These are phyloP conservation scores for Penicillium sp. DNA, from an alignment of 2,329 filamentous ascomycete genomes.

Conservation along the genomic window DNA sequence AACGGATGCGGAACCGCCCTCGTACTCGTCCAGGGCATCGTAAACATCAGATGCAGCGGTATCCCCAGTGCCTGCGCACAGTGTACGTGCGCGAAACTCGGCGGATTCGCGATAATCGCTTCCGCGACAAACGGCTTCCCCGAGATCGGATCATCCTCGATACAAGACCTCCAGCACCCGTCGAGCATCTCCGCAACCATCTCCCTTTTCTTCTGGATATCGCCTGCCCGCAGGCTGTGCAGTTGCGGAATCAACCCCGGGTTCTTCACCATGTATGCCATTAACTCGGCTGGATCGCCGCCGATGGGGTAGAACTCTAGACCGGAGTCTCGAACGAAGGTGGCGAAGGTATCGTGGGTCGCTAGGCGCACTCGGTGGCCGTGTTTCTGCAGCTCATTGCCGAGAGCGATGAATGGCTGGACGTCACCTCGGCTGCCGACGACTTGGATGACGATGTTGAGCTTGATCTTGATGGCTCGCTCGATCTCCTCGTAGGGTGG, in stretches of 20 bases:
- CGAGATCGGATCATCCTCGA: slow-evolving; percentile 36
- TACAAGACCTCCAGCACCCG: slow-evolving; percentile 48
- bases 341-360: slow-evolving; percentile 60
- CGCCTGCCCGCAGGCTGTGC: slow-evolving; percentile 41
- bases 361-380: slow-evolving; percentile 63
- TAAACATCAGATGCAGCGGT: slow-evolving; percentile 59
- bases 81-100: slow-evolving; percentile 58
- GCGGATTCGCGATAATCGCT: slow-evolving; percentile 61
- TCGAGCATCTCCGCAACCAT: slow-evolving; percentile 45
- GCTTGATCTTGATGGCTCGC: slow-evolving; percentile 22
- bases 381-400: slow-evolving; percentile 54
- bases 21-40: slow-evolving; percentile 57
- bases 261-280: slow-evolving; percentile 59
- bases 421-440: slow-evolving; percentile 63
- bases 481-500: slow-evolving; percentile 3
- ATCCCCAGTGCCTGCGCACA: slow-evolving; percentile 57
- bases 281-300: slow-evolving; percentile 59
- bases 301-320: slow-evolving; percentile 64
- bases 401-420: slow-evolving; percentile 65
- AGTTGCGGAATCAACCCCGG: slow-evolving; percentile 49
- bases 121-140: slow-evolving; percentile 57
- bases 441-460: slow-evolving; percentile 62
- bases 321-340: slow-evolving; percentile 58
- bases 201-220: slow-evolving; percentile 35
- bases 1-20: slow-evolving; percentile 55